These are phyloP conservation scores for Panicum hallii DNA, from an alignment of 202 grass and related monocot genomes.

Conservation along the genomic window DNA sequence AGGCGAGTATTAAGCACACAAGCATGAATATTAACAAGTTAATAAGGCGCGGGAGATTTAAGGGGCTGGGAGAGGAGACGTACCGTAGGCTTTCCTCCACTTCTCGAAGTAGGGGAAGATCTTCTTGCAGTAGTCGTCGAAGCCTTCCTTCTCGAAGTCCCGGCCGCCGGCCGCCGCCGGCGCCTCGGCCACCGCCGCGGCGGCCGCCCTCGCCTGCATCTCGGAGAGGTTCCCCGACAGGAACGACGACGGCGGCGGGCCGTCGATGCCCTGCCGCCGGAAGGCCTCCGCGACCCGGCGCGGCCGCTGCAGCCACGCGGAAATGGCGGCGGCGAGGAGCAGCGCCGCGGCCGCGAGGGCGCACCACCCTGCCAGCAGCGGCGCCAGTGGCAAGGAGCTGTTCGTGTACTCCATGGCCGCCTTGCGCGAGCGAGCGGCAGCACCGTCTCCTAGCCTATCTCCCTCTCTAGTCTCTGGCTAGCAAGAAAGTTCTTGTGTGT, in stretches of 20 bases:
- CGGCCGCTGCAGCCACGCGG: constrained; percentile 58
- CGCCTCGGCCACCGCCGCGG: neutral
- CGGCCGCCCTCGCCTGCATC: constrained; percentile 66
- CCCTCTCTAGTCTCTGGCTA: neutral
- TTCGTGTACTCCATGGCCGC: constrained; percentile 12
- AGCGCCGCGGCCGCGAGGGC: constrained; percentile 31
- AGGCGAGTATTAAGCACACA: neutral
- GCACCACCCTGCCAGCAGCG: constrained; percentile 41
- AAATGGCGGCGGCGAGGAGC: constrained; percentile 10
- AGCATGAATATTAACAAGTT: neutral
- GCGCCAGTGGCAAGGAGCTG: constrained; percentile 36
- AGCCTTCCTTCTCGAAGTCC: constrained; percentile 51
- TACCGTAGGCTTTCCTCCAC: constrained; percentile 95
- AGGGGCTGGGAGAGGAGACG: neutral
- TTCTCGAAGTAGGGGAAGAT: constrained; percentile 92
- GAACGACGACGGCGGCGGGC: constrained; percentile 72
- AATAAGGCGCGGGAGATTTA: neutral
- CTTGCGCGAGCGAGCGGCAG: neutral
- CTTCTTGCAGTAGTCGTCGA: constrained; percentile 73
- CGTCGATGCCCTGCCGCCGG: constrained; percentile 79
- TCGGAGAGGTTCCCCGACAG: constrained; percentile 73
- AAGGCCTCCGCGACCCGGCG: constrained; percentile 58
- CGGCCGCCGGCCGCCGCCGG: neutral
- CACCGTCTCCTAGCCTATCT: neutral
- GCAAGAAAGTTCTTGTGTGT: neutral